A percentile compares a stretch with the other conserved stretches of the same genome.
Evolutionary conservation across 331 rosid genomes (phyloP).

Genomic region (Spiraea crenata): DNA sequence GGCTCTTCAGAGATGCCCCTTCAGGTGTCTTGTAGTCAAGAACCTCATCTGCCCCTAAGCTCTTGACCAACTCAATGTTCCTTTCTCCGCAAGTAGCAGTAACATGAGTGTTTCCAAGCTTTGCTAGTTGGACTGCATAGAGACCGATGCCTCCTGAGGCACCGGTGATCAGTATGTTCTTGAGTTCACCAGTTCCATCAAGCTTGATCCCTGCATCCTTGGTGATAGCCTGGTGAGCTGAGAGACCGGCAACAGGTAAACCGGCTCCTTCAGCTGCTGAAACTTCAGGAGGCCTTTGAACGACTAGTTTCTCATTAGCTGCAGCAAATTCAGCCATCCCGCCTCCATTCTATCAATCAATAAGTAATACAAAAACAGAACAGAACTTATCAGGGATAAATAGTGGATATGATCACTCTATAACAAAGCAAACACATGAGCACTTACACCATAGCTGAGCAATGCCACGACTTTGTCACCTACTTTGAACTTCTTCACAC

Average conservation of each 20-base stretch:
- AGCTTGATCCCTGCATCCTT: slow-evolving; percentile 30
- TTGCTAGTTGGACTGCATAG: slow-evolving; percentile 74
- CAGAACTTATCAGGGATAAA: not conserved
- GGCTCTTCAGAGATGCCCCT: slow-evolving; percentile 68
- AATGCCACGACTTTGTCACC: slow-evolving; percentile 50
- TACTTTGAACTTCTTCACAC: slow-evolving; percentile 31
- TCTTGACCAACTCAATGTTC: slow-evolving; percentile 53
- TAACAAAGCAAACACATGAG: not conserved
- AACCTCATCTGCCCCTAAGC: slow-evolving; percentile 85
- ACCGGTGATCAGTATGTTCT: slow-evolving; percentile 41
- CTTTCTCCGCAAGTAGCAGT: slow-evolving; percentile 79
- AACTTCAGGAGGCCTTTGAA: slow-evolving; percentile 50
- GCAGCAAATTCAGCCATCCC: slow-evolving; percentile 61
- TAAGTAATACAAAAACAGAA: not conserved
- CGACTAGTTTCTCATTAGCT: slow-evolving; percentile 49
- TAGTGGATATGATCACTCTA: too few relatives aligned
- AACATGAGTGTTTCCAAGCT: slow-evolving; percentile 65
- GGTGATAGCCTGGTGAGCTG: slow-evolving; percentile 49
- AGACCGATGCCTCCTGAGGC: slow-evolving; percentile 69
- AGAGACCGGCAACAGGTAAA: slow-evolving; percentile 41
- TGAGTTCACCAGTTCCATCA: slow-evolving; percentile 27
- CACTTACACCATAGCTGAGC: slow-evolving; percentile 24
- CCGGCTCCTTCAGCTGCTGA: slow-evolving; percentile 53
- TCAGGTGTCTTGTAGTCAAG: slow-evolving; percentile 69
- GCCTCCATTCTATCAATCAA: slow-evolving; percentile 49